Conservation (phyloP, 495 filamentous ascomycete genomes). For the Lasiosphaeriaceae sp. region DNA sequence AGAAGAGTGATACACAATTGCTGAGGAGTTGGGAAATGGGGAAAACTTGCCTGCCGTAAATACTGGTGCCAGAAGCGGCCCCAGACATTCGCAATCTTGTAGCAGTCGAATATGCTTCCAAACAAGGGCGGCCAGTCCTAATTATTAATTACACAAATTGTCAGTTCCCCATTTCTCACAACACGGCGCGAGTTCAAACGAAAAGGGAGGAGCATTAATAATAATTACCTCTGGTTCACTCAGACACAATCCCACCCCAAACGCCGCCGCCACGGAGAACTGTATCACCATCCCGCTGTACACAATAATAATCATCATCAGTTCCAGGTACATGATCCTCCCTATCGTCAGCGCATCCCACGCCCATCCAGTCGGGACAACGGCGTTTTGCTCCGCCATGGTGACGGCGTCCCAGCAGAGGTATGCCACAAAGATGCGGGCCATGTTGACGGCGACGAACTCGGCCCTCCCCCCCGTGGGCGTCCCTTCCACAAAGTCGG, state of each 20-base stretch:
- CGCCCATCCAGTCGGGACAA: background rate
- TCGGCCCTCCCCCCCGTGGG: background rate
- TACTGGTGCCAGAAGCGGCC: conserved; percentile 44
- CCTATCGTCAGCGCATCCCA: conserved; percentile 1
- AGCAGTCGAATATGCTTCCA: conserved; percentile 29
- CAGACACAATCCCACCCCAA: conserved; percentile 9
- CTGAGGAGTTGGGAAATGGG: background rate
- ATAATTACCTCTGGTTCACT: conserved; percentile 16
- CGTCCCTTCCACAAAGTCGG: background rate
- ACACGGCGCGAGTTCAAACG: no score
- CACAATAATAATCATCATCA: conserved; percentile 7
- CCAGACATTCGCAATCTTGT: conserved; percentile 18
- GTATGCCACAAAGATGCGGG: conserved; percentile 3
- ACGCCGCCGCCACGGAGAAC: conserved; percentile 7
- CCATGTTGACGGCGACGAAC: background rate
- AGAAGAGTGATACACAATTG: no score
- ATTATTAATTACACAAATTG: no score
- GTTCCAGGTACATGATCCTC: conserved; percentile 3
- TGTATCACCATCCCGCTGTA: conserved; percentile 16
- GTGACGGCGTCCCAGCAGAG: conserved; percentile 12
- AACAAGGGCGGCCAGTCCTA: conserved; percentile 32
- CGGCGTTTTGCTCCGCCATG: background rate
- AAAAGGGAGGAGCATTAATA: no score
- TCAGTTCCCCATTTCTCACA: background rate
- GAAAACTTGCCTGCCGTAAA: conserved; percentile 28